Conservation (phyloP, 176 grass and related monocot genomes). For the Oryza nivara region DNA sequence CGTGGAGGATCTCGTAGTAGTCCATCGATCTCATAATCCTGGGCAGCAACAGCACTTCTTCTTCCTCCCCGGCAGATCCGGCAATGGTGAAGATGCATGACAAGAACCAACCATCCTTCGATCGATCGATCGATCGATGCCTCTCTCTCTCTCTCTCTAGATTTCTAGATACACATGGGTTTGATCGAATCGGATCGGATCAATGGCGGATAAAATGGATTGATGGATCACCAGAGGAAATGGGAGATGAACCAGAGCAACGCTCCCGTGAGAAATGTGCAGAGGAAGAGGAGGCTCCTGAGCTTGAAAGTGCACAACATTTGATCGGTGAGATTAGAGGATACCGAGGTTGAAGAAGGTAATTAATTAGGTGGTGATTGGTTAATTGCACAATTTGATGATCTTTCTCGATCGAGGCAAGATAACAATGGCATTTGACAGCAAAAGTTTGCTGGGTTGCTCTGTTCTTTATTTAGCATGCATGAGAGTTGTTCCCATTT, state of each 20-base stretch:
- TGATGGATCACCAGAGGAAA: conserved; percentile 50
- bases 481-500: not conserved
- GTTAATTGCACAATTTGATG: not conserved
- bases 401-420: not conserved
- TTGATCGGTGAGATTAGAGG: not conserved
- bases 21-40: conserved; percentile 41
- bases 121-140: not conserved
- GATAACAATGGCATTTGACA: not conserved
- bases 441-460: not conserved
- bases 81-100: conserved; percentile 31
- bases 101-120: not conserved
- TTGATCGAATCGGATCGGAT: not conserved
- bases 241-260: conserved; percentile 36
- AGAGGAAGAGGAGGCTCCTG: conserved; percentile 44
- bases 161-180: not conserved
- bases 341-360: not conserved
- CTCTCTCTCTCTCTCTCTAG: not conserved
- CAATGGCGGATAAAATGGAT: not conserved
- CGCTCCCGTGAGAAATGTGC: conserved; percentile 4
- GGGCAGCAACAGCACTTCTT: not conserved
- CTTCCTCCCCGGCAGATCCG: not conserved
- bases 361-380: not conserved
- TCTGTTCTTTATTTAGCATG: conserved; percentile 41
- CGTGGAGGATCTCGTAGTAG: conserved; percentile 55
- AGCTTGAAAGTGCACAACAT: conserved; percentile 49